A percentile compares a stretch with the other conserved stretches of the same genome.
Conservation (phyloP, 352 stramenopile genomes). For the Phytopythium vexans region DNA sequence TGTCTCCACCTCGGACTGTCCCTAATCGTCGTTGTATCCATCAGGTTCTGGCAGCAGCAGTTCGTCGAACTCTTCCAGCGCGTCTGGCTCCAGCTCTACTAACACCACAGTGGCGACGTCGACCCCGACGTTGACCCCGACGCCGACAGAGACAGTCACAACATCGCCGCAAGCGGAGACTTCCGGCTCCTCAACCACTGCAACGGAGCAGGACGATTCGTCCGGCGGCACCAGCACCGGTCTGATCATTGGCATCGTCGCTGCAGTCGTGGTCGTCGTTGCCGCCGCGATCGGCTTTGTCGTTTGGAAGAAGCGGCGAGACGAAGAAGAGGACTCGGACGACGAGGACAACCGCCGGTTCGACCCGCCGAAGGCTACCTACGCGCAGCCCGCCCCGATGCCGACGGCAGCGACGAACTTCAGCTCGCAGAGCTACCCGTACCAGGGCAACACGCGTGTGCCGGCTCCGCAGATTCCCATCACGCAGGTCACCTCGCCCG, state of each 20-base stretch:
- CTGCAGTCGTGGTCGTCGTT: constrained; percentile 31
- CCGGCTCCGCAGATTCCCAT: constrained; percentile 5
- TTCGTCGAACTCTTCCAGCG: constrained; percentile 20
- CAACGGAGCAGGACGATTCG: constrained; percentile 17
- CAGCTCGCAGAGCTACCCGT: constrained; percentile 16
- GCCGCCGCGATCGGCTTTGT: constrained; percentile 54
- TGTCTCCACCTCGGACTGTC: constrained; percentile 18
- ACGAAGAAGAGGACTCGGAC: constrained; percentile 63
- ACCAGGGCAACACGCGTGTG: constrained; percentile 8
- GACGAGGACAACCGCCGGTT: constrained; percentile 33
- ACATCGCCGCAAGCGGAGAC: constrained; percentile 16
- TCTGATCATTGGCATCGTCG: constrained; percentile 51
- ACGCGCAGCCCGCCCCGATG: constrained; percentile 1
- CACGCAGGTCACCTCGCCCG: constrained; percentile 6
- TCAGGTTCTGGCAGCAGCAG: constrained; percentile 11
- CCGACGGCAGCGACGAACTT: constrained; percentile 27
- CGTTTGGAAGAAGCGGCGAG: constrained; percentile 50
- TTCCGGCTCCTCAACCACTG: constrained; percentile 27
- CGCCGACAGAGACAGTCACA: constrained; percentile 19
- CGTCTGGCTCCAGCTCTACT: constrained; percentile 9
- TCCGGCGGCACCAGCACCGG: constrained; percentile 26
- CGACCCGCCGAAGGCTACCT: constrained; percentile 13
- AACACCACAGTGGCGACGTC: constrained; percentile 16
- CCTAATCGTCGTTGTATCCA: constrained; percentile 13
- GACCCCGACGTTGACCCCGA: constrained; percentile 13